phyloP scores from a whole-genome alignment of 1,284 basidiomycete genomes.

The Cryptococcus sp. region DNA sequence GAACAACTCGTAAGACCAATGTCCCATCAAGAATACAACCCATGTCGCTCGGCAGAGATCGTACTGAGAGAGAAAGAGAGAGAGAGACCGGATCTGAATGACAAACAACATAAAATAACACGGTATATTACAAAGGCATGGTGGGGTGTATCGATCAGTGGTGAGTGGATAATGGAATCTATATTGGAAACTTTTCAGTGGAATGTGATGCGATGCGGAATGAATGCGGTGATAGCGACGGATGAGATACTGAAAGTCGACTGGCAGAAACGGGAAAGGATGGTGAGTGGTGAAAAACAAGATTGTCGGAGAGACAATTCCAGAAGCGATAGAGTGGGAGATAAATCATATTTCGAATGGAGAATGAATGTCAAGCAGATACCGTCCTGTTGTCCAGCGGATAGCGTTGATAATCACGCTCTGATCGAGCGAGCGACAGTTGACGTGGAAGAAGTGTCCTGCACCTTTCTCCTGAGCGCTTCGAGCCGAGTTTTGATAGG shows the following conservation, averaged over 20 bases:
- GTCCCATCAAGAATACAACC: too few relatives aligned
- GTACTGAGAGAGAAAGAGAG: too few relatives aligned
- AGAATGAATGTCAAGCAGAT: not conserved
- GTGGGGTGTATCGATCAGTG: too few relatives aligned
- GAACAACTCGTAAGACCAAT: too few relatives aligned
- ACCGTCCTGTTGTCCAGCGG: not conserved
- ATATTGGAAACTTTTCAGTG: too few relatives aligned
- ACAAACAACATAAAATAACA: too few relatives aligned
- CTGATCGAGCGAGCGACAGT: not conserved
- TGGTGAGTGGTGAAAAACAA: not conserved
- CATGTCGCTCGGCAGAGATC: too few relatives aligned
- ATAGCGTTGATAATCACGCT: not conserved
- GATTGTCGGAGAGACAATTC: not conserved
- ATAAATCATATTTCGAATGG: not conserved
- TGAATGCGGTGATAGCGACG: not conserved
- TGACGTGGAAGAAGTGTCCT: slow-evolving; percentile 3
- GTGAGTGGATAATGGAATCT: too few relatives aligned
- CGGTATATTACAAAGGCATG: too few relatives aligned
- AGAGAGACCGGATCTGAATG: too few relatives aligned
- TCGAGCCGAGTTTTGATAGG: slow-evolving; percentile 31
- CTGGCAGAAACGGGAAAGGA: not conserved
- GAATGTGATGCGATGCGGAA: slow-evolving; percentile 5
- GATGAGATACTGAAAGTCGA: not conserved
- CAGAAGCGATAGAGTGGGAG: not conserved
- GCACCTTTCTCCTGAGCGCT: slow-evolving; percentile 29